A percentile compares a stretch with the other conserved stretches of the same genome.
Conservation (phyloP, 1,284 basidiomycete genomes). For the Malassezia dermatis region DNA sequence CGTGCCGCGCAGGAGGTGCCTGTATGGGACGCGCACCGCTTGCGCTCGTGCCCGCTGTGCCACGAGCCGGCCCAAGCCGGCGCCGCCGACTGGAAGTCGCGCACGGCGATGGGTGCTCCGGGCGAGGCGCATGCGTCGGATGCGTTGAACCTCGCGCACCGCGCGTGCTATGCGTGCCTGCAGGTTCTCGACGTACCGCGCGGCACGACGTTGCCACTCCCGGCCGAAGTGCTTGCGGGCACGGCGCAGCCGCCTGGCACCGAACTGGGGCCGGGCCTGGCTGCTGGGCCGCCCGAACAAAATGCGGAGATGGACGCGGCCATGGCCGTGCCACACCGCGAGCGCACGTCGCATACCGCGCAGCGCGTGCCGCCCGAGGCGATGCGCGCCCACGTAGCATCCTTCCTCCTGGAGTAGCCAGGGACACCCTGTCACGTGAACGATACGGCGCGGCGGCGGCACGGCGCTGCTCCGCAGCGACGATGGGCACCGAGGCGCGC, state of each 20-base stretch:
- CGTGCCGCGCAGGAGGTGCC: slow-evolving; percentile 17
- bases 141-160: slow-evolving; percentile 3
- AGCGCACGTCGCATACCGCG: slow-evolving; percentile 3
- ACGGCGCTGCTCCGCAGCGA: neutral
- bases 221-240: neutral
- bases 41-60: slow-evolving; percentile 32
- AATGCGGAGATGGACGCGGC: neutral
- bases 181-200: slow-evolving; percentile 17
- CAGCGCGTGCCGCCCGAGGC: slow-evolving; percentile 13
- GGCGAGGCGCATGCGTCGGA: neutral
- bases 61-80: slow-evolving; percentile 23
- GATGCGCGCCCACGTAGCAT: slow-evolving; percentile 8
- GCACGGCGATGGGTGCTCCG: neutral
- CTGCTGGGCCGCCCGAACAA: neutral
- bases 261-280: neutral
- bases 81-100: slow-evolving; percentile 32
- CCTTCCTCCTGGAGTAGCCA: slow-evolving; percentile 4
- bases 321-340: slow-evolving; percentile 1
- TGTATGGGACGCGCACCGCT: slow-evolving; percentile 16
- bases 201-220: neutral
- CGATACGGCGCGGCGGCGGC: neutral
- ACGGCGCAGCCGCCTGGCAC: neutral
- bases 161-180: slow-evolving; percentile 25
- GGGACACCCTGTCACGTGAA: neutral
- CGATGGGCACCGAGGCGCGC: neutral